A percentile compares a stretch with the other conserved stretches of the same genome.
Evolutionary conservation across 2,329 filamentous ascomycete species (phyloP).

Genomic region (Neopestalotiopsis rosae): DNA sequence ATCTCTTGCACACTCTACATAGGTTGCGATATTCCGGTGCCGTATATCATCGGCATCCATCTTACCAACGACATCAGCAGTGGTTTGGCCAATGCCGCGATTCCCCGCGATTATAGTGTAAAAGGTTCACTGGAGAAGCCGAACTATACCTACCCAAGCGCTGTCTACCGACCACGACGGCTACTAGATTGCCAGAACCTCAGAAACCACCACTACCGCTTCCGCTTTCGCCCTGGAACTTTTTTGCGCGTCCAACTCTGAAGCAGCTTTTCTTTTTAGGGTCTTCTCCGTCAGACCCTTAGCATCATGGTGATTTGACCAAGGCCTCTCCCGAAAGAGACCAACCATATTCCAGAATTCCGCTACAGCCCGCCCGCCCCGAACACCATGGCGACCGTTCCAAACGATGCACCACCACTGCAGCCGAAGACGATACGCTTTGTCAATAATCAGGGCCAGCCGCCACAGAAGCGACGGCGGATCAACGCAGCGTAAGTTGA

Average conservation of each 20-base stretch:
- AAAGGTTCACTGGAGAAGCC: no score
- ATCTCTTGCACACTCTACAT: background rate
- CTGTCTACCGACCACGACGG: background rate
- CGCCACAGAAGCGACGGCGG: conserved; percentile 77
- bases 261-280: background rate
- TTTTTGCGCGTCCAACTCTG: background rate
- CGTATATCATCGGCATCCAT: background rate
- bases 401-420: conserved; percentile 44
- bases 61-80: background rate
- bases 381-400: conserved; percentile 50
- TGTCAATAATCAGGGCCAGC: conserved; percentile 82
- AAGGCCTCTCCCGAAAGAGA: conserved; percentile 11
- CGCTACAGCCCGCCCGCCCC: background rate
- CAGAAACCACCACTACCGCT: background rate
- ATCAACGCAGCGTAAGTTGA: conserved; percentile 75
- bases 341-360: background rate
- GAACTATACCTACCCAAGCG: no score
- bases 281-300: background rate
- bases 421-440: conserved; percentile 73
- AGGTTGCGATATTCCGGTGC: background rate
- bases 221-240: background rate
- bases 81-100: background rate
- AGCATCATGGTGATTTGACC: conserved; percentile 16
- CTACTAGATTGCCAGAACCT: background rate
- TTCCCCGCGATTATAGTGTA: background rate